Evolutionary conservation across 106 monocot genomes (phyloP), one percentile per base, ranked within the genome.

Genomic region (Dendrobium officinale): DNA sequence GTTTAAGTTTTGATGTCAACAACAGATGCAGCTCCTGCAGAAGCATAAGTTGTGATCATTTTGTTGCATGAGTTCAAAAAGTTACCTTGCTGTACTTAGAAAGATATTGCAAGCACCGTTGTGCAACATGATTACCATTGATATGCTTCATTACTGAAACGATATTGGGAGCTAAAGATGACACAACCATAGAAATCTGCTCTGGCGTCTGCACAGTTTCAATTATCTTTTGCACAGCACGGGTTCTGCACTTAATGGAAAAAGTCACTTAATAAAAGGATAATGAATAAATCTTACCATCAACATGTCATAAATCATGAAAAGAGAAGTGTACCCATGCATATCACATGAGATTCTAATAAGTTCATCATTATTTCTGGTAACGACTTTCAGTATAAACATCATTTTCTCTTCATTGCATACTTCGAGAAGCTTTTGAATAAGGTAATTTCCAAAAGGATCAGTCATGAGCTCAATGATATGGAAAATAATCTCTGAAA

Each of bases 41-140:
- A 51, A 51, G 51, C 13, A 11, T 15, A 51, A 51, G 61, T 61
- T n/a, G 61, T 22, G 61, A 61, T n/a, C 11, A 37, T 51, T 76
- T 33, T 76, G 13, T 44, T 74, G 11, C 24, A 77, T 8, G 75
- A 40, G 22, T 48, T 56, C 17, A 79, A 73, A 81, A 45, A 1
- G 68, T 80, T 84, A 88, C 94, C 86, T 80, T 82, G 49, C 26
- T 84, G 61, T 82, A 80, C 49, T 89, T 78, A 73, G 84, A 48
- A 75, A 91, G 81, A 78, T 80, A 66, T 17, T 94, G 79, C 80
- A 94, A 83, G 79, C 89, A 94, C 42, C 81, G 81, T 49, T 91
- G 87, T 77, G 80, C 86, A 79, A 94, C 94, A 83, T 88, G 89
- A 85, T 82, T 86, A 3, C 94, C 94, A 85, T 91, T 94, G 15